Evolutionary conservation across 306 rosid genomes (phyloP).

Genomic region (Pyrus communis): DNA sequence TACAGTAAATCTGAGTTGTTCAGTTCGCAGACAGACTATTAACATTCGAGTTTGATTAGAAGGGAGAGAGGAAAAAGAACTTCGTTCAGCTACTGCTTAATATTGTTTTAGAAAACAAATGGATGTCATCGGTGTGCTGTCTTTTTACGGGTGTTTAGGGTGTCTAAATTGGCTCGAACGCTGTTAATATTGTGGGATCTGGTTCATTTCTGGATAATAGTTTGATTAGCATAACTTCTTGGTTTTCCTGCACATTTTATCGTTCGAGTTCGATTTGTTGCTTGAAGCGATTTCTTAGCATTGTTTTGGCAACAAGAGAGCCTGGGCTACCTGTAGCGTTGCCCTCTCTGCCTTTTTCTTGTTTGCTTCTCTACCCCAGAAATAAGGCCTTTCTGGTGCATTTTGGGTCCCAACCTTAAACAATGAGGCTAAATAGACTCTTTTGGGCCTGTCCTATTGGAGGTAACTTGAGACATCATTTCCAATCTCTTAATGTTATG

Average conservation of each 20-base stretch:
- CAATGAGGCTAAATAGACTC: background rate
- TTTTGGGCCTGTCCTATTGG: background rate
- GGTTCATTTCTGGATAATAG: background rate
- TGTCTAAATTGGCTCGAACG: background rate
- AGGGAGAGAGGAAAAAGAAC: background rate
- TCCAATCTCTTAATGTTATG: rapidly evolving
- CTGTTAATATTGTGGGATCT: background rate
- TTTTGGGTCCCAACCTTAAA: background rate
- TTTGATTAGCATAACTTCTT: background rate
- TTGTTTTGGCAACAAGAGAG: no score
- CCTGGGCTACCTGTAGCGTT: no score
- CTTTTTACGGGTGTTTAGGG: background rate
- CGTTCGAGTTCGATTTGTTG: background rate
- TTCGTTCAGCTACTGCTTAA: background rate
- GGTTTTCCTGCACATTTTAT: background rate
- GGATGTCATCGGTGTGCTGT: background rate
- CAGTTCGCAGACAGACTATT: background rate
- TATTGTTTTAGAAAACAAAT: background rate
- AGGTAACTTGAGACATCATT: background rate
- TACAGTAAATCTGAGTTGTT: slow-evolving; percentile 23
- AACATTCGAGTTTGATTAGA: background rate
- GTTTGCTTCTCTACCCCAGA: background rate
- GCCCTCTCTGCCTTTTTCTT: background rate
- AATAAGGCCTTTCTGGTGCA: background rate
- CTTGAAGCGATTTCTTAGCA: background rate